These are phyloP conservation scores for Aplosporella prunicola DNA, from an alignment of 2,329 filamentous ascomycete species.

Conservation along the genomic window DNA sequence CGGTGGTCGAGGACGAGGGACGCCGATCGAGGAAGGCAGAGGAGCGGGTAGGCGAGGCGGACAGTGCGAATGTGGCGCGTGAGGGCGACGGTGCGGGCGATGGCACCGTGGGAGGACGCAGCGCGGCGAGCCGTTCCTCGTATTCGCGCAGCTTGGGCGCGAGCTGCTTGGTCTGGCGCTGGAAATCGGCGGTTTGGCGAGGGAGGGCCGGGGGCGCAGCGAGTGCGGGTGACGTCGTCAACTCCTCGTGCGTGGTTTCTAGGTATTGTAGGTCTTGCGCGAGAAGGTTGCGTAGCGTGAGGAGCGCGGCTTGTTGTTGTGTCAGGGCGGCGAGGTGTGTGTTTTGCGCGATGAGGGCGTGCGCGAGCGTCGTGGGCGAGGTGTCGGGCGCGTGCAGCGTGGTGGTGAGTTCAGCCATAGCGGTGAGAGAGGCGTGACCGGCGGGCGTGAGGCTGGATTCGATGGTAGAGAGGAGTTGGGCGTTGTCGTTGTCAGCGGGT, in stretches of 20 bases:
- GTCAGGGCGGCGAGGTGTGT: conserved; percentile 22
- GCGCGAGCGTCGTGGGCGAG: conserved; percentile 18
- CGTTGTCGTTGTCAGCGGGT: not conserved
- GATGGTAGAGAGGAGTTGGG: not conserved
- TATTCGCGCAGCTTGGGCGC: conserved; percentile 59
- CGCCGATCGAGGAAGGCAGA: too few species aligned
- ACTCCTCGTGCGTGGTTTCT: conserved; percentile 20
- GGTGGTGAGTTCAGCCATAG: conserved; percentile 29
- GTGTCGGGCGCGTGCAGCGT: conserved; percentile 25
- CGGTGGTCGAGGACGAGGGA: too few species aligned
- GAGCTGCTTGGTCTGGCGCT: conserved; percentile 59
- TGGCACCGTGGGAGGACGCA: too few species aligned
- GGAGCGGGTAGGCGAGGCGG: too few species aligned
- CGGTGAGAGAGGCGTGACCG: conserved; percentile 22
- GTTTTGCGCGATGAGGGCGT: conserved; percentile 26
- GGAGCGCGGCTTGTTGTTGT: conserved; percentile 24
- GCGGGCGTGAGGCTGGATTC: conserved; percentile 11
- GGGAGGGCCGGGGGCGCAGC: conserved; percentile 45
- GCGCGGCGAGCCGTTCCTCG: conserved; percentile 32
- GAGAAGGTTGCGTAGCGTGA: conserved; percentile 25
- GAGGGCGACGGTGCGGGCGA: too few species aligned
- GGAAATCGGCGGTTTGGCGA: conserved; percentile 64
- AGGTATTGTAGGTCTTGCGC: conserved; percentile 23
- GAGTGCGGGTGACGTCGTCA: conserved; percentile 27
- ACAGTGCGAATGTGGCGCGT: too few species aligned